Evolutionary conservation across 495 filamentous ascomycete species (phyloP).

Genomic region (Amorphotheca resinae): DNA sequence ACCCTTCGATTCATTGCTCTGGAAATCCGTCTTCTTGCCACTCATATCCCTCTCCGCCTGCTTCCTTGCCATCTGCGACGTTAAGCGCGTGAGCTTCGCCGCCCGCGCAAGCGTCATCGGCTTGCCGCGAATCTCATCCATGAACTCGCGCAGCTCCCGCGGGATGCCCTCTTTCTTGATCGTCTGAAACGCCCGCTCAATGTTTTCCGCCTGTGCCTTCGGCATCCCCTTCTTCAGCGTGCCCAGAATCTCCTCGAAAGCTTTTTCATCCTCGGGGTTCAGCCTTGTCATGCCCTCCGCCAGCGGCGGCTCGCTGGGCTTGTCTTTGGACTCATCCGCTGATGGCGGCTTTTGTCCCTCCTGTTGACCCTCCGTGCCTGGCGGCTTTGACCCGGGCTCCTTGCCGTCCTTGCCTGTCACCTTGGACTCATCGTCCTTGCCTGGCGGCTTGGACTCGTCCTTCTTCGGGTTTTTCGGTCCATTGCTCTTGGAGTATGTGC

Average conservation of each 20-base stretch:
- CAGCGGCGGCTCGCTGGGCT: conserved; percentile 8
- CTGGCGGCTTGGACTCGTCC: no score
- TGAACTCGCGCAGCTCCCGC: conserved; percentile 33
- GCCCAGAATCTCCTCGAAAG: conserved; percentile 28
- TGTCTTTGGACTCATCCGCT: conserved; percentile 6
- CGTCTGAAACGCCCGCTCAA: conserved; percentile 29
- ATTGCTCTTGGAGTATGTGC: conserved; percentile 39
- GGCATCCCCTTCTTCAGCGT: conserved; percentile 38
- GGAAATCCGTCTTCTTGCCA: conserved; percentile 8
- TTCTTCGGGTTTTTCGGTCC: conserved; percentile 35
- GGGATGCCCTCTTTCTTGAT: conserved; percentile 43
- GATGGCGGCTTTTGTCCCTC: conserved; percentile 28
- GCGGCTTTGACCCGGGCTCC: conserved; percentile 27
- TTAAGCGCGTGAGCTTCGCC: conserved; percentile 36
- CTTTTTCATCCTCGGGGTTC: conserved; percentile 27
- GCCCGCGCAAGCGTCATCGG: conserved; percentile 35
- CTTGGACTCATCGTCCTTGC: conserved; percentile 1
- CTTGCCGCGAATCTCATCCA: conserved; percentile 30
- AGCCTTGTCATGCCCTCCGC: conserved; percentile 23
- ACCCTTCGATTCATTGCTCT: conserved; percentile 11
- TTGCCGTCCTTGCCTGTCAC: not conserved
- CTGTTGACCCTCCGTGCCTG: conserved; percentile 32
- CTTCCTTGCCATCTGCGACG: conserved; percentile 29
- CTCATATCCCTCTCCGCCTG: conserved; percentile 19
- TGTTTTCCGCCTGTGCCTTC: conserved; percentile 25